Evolutionary conservation across 805 yeast genomes (phyloP).

Genomic region (Kurtzmaniella cleridarum): DNA sequence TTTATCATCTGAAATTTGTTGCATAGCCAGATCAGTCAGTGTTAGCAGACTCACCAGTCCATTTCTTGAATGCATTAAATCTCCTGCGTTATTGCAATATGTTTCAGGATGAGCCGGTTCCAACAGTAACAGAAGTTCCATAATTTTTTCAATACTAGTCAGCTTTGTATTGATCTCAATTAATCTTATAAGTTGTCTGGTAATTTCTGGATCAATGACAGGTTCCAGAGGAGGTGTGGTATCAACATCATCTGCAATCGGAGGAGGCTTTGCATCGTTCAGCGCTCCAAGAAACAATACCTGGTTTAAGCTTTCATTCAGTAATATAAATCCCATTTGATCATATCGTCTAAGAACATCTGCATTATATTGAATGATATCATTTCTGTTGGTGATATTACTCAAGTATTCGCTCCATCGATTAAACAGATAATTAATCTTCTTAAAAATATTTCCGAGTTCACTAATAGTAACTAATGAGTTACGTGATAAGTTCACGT

Average conservation of each 20-base stretch:
- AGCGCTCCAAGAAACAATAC: slow-evolving; percentile 33
- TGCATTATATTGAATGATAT: slow-evolving; percentile 34
- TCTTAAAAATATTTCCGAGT: slow-evolving; percentile 59
- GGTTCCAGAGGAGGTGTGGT: slow-evolving; percentile 2
- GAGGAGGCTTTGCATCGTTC: slow-evolving; percentile 16
- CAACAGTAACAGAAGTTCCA: slow-evolving; percentile 56
- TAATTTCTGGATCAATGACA: slow-evolving; percentile 17
- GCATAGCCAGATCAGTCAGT: background rate
- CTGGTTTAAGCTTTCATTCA: slow-evolving; percentile 39
- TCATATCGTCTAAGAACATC: slow-evolving; percentile 36
- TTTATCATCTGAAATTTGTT: background rate
- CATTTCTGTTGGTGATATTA: slow-evolving; percentile 40
- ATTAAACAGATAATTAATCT: slow-evolving; percentile 65
- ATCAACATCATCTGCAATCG: slow-evolving; percentile 3
- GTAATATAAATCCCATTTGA: slow-evolving; percentile 37
- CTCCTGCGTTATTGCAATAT: slow-evolving; percentile 10
- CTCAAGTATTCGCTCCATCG: slow-evolving; percentile 77
- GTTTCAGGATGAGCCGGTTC: slow-evolving; percentile 56
- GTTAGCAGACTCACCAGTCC: no score
- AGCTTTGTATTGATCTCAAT: slow-evolving; percentile 40
- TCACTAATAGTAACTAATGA: slow-evolving; percentile 37
- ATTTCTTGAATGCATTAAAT: no score
- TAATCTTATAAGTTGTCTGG: slow-evolving; percentile 38
- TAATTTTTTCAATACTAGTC: slow-evolving; percentile 46
- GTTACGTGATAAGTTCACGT: slow-evolving; percentile 38